Evolutionary conservation across 495 filamentous ascomycete genomes (phyloP).

Genomic region (Neurospora sp.): DNA sequence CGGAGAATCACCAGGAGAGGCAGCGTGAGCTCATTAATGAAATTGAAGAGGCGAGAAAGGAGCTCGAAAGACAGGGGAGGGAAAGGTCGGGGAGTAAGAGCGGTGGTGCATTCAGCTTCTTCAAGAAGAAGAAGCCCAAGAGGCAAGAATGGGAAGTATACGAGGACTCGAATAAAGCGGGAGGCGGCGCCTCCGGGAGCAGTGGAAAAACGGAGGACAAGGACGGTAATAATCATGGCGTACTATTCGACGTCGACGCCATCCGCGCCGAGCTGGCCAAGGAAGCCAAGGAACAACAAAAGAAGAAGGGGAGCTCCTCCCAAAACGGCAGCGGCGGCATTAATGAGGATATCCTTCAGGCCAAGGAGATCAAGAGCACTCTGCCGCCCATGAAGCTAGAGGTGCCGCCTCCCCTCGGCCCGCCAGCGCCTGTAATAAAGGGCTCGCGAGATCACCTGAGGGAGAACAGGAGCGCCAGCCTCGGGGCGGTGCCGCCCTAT

Average conservation of each 20-base stretch:
- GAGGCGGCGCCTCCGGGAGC: conserved; percentile 9
- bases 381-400: conserved; percentile 82
- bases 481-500: conserved; percentile 12
- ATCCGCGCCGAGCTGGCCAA: conserved; percentile 78
- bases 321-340: conserved; percentile 2
- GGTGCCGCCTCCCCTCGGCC: conserved; percentile 21
- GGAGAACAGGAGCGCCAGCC: conserved; percentile 41
- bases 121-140: conserved; percentile 55
- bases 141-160: conserved; percentile 97
- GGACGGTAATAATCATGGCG: conserved; percentile 41
- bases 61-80: conserved; percentile 57
- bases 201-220: conserved; percentile 30
- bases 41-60: conserved; percentile 87
- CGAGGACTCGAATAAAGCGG: conserved; percentile 40
- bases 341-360: conserved; percentile 44
- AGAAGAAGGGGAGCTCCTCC: not conserved
- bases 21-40: conserved; percentile 93
- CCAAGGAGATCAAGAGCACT: conserved; percentile 78
- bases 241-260: conserved; percentile 93
- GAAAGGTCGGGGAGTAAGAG: conserved; percentile 1
- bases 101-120: conserved; percentile 60
- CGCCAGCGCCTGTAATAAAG: conserved; percentile 15
- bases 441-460: conserved; percentile 31
- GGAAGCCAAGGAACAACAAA: conserved; percentile 56
- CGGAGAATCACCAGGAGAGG: conserved; percentile 78